Evolutionary conservation across 2,329 filamentous ascomycete species (phyloP).

Genomic region (Arthrobotrys musiformis): DNA sequence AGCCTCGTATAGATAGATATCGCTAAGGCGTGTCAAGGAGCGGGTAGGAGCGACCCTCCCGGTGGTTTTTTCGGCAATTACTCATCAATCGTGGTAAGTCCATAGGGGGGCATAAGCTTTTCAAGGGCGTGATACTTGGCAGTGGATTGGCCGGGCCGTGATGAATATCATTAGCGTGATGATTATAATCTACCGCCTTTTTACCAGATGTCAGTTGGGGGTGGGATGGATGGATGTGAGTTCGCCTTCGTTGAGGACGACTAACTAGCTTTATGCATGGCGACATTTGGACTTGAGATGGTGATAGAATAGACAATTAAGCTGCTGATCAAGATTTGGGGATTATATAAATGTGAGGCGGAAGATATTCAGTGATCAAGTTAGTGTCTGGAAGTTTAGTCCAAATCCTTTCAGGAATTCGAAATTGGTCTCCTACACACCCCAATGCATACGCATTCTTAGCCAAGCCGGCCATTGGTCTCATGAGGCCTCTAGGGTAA

Average conservation of each 20-base stretch:
- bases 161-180: background rate
- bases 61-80: slow-evolving; percentile 3
- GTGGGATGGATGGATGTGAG: background rate
- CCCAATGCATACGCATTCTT: no score
- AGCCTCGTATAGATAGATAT: slow-evolving; percentile 11
- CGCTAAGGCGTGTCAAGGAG: slow-evolving; percentile 1
- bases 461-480: no score
- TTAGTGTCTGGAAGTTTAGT: background rate
- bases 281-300: background rate
- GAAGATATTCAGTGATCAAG: background rate
- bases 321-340: background rate
- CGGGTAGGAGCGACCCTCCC: slow-evolving; percentile 21
- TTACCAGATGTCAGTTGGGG: background rate
- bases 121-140: background rate
- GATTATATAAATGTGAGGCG: background rate
- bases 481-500: background rate
- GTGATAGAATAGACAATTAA: no score
- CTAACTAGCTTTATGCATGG: background rate
- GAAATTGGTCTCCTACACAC: no score
- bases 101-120: background rate
- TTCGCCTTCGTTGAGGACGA: background rate
- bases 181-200: background rate
- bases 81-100: background rate
- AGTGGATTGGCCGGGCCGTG: slow-evolving; percentile 1
- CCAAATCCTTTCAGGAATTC: no score